A percentile compares a stretch with the other conserved stretches of the same genome.
phyloP scores from a whole-genome alignment of 495 filamentous ascomycete species.

The Neurospora pannonica region DNA sequence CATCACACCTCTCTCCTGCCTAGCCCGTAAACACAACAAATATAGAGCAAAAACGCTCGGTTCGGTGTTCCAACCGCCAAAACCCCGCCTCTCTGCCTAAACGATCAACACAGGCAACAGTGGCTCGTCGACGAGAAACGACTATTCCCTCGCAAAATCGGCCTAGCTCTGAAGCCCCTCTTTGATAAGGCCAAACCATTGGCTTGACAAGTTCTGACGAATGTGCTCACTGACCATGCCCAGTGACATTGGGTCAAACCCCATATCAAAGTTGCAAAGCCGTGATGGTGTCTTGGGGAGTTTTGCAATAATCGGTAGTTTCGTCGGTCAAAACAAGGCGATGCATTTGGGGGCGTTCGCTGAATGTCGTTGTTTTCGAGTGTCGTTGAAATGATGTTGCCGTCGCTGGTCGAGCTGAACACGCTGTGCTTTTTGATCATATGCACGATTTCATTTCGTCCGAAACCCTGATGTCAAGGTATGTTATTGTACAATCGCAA shows the following conservation, averaged over 20 bases:
- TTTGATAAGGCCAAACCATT: not conserved
- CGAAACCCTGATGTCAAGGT: constrained; percentile 51
- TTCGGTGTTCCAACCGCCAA: not conserved
- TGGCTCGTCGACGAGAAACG: not conserved
- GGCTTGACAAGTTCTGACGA: not conserved
- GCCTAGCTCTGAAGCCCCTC: constrained; percentile 7
- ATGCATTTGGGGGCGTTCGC: not conserved
- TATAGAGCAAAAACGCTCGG: not conserved
- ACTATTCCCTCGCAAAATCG: constrained; percentile 5
- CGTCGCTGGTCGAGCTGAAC: not conserved
- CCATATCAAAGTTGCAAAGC: not conserved
- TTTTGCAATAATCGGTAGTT: not conserved
- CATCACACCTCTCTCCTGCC: not conserved
- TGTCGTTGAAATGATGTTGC: not conserved
- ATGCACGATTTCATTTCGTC: constrained; percentile 54
- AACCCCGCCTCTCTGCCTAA: not conserved
- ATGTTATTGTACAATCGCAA: constrained; percentile 70
- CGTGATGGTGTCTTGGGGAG: not conserved
- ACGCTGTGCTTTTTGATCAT: constrained; percentile 32
- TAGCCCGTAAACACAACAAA: not conserved
- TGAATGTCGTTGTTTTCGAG: not conserved
- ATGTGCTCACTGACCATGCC: not conserved
- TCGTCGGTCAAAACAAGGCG: not conserved
- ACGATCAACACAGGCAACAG: constrained; percentile 1
- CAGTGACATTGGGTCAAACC: not conserved